Base-by-base conservation (phyloP, 2,329 filamentous ascomycete species). In the Furcasterigmium sp. region DNA sequence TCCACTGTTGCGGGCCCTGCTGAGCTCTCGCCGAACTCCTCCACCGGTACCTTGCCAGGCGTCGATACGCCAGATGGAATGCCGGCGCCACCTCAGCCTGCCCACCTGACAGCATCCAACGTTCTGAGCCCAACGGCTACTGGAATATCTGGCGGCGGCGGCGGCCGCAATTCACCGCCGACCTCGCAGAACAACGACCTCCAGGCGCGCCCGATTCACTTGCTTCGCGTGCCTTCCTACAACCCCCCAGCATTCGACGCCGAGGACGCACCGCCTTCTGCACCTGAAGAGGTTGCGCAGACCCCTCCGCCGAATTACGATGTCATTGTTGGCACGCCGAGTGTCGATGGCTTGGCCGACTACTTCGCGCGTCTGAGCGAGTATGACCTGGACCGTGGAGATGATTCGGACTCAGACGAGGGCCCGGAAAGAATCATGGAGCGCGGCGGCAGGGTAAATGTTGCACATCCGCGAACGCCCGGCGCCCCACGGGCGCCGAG, bases 251-350 rank as follows among this genome's bases (percentile, higher is more conserved):
- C 87, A 0, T 95, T 95, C 56, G 84, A 93, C 48, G 88, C 88
- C 5, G 85, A 94, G 42, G 75, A 82, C 5, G 82, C 86, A 1
- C 86, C 87, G 4, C 81, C 84, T 13, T 43, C 41, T 19, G 46
- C 37, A 2, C 48, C 66, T 42, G 46, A 48, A n/a, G 46, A 53
- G 17, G 44, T 46, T 14, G 41, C 54, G 1, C 72, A 86, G 50
- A 94, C 89, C 0, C 90, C 90, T 2, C 91, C 91, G 8, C 91
- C 91, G 1, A 81, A 85, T 45, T 95, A 96, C 59, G 87, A 91
- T 46, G 73, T 76, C 4, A 86, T 94, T 29, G 80, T 93, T 2
- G 86, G 84, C 14, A 79, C 77, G 47, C 70, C 79, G 19, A 73
- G 81, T 65, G 71, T 88, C 60, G 62, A 90, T 68, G 64, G 83